phyloP scores from a whole-genome alignment of 257 asterid genomes.

The Lavandula angustifolia region DNA sequence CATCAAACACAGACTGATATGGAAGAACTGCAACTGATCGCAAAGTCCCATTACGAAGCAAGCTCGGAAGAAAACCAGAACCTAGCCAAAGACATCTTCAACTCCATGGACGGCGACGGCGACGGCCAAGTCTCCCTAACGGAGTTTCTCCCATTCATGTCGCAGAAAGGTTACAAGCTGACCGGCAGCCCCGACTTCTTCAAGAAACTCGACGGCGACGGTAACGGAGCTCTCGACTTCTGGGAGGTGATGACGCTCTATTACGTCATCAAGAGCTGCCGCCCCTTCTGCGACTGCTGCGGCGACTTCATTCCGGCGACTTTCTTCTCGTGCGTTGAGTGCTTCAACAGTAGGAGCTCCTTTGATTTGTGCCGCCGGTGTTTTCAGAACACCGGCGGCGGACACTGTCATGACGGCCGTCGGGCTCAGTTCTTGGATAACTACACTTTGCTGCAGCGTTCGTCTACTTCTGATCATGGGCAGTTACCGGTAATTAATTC shows the following conservation, averaged over 20 bases:
- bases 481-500: background rate
- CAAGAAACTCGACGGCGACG: slow-evolving; percentile 27
- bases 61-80: slow-evolving; percentile 28
- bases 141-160: slow-evolving; percentile 32
- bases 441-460: slow-evolving; percentile 20
- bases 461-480: background rate
- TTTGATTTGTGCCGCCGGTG: slow-evolving; percentile 20
- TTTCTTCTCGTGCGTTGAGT: slow-evolving; percentile 32
- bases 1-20: slow-evolving; percentile 26
- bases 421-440: slow-evolving; percentile 23
- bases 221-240: slow-evolving; percentile 34
- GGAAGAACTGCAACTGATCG: slow-evolving; percentile 34
- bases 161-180: slow-evolving; percentile 25
- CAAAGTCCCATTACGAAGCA: slow-evolving; percentile 34
- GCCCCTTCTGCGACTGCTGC: slow-evolving; percentile 38
- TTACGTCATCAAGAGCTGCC: slow-evolving; percentile 35
- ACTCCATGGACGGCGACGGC: slow-evolving; percentile 29
- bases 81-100: slow-evolving; percentile 23
- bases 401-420: background rate
- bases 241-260: slow-evolving; percentile 33
- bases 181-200: slow-evolving; percentile 29
- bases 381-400: background rate
- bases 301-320: slow-evolving; percentile 27
- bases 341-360: slow-evolving; percentile 14
- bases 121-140: slow-evolving; percentile 25